Evolutionary conservation across 768 basidiomycete genomes (phyloP).

Genomic region (Mycena floridula): DNA sequence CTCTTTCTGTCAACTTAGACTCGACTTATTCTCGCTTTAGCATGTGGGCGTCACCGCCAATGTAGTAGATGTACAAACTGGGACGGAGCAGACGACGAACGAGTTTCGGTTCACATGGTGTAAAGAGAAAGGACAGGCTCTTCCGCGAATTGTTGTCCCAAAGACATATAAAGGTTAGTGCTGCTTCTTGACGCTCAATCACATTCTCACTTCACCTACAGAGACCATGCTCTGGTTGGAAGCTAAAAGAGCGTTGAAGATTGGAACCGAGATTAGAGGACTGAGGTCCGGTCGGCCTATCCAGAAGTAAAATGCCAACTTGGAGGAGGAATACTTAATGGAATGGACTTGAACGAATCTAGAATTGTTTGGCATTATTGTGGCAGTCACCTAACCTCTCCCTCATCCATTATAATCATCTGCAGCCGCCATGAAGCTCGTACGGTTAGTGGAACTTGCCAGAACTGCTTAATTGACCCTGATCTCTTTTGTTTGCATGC

Average conservation of each 20-base stretch:
- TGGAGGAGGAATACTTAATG: too few relatives aligned
- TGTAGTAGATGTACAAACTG: constrained; percentile 63
- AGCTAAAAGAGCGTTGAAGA: constrained; percentile 63
- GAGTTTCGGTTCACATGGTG: constrained; percentile 76
- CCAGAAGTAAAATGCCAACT: too few relatives aligned
- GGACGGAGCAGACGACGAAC: constrained; percentile 61
- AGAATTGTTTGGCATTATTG: too few relatives aligned
- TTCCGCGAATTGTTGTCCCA: constrained; percentile 48
- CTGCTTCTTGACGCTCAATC: too few relatives aligned
- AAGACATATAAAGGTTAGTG: constrained; percentile 64
- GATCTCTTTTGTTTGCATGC: constrained; percentile 11
- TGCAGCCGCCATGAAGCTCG: background rate
- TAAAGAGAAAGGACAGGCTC: constrained; percentile 29
- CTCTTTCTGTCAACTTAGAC: background rate
- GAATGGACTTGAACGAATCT: too few relatives aligned
- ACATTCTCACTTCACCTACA: constrained; percentile 22
- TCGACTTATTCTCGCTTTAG: constrained; percentile 25
- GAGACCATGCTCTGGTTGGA: constrained; percentile 87
- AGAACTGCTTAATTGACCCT: background rate
- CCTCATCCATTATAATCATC: too few relatives aligned
- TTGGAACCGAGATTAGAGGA: constrained; percentile 60
- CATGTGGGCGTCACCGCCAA: constrained; percentile 69
- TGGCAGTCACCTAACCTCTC: too few relatives aligned
- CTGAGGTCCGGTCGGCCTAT: too few relatives aligned
- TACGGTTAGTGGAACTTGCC: background rate